Percentiles rank a stretch among this genome's conserved stretches.
Conservation (phyloP, 2,329 filamentous ascomycete species). For the Alternaria ethzedia region DNA sequence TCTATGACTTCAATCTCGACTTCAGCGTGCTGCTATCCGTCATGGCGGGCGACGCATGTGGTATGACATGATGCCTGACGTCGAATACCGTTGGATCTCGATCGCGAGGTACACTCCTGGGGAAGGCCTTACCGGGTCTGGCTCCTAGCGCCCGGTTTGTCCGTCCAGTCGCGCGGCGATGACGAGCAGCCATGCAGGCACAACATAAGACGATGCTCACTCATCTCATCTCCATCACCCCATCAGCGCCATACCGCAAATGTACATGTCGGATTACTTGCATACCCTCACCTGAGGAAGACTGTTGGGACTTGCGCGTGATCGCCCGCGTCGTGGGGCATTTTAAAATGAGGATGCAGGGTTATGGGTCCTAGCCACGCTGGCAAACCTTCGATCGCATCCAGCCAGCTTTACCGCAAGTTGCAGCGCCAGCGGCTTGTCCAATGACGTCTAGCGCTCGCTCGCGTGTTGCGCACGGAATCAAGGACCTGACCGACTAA, state of each 20-base stretch:
- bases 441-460: conserved; percentile 26
- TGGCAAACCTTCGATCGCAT: conserved; percentile 18
- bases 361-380: conserved; percentile 23
- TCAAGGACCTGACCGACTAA: conserved; percentile 23
- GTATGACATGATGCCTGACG: conserved; percentile 3
- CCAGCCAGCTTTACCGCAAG: conserved; percentile 19
- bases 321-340: conserved; percentile 6
- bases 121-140: conserved; percentile 4
- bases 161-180: neutral
- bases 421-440: conserved; percentile 3
- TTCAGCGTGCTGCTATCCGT: neutral
- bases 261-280: conserved; percentile 6
- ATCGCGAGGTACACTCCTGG: neutral
- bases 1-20: neutral
- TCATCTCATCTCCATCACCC: conserved; percentile 22
- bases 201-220: conserved; percentile 11
- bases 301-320: conserved; percentile 6
- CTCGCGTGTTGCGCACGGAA: conserved; percentile 24
- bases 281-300: conserved; percentile 5
- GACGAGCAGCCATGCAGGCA: conserved; percentile 5
- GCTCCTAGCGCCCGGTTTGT: conserved; percentile 6
- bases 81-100: neutral
- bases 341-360: conserved; percentile 19
- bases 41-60: neutral
- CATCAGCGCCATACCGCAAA: conserved; percentile 4